Base-by-base conservation (phyloP, 2,329 filamentous ascomycete genomes). In the Fusarium sp. region DNA sequence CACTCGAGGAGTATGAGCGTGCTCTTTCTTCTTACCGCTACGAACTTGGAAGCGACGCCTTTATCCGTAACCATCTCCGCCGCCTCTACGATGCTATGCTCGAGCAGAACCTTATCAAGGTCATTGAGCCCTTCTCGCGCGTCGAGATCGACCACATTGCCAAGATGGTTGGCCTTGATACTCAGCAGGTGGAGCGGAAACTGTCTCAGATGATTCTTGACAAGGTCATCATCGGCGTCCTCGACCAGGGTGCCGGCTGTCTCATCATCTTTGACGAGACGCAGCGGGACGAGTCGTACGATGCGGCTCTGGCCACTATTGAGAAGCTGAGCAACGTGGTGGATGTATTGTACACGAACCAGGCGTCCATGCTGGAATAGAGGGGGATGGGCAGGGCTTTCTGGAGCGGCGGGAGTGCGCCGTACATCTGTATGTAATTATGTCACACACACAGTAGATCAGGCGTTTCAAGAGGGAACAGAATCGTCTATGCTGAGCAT, bases 181-280 rank as follows among this genome's bases (percentile, higher is more conserved):
- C 94, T 29, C 93, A 94, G 83, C 96, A 98, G 86, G 96, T 99
- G 69, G 97, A 99, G 90, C 92, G 95, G 79, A 99, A 99, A 89
- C 89, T 99, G 73, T 97, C 94, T 54, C 97, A 99, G 89, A 99
- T 99, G 97, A 99, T 99, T 80, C 89, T 99, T 69, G 96, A 99
- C 87, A 98, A 98, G 88, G 94, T 98, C 79, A 98, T 99, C 81
- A 94, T 98, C 77, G 96, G 97, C 69, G 96, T 99, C 65, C 86
- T 99, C 77, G 96, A 99, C 83, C 96, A 99, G 85, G 96, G 96
- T 59, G 94, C 95, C n/a, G 96, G 96, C 42, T 98, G 97, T 83
- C 89, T 99, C 82, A 98, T 98, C 83, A 94, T 99, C 78, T 99
- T 93, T 80, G 96, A 99, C 80, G 96, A 99, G 89, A 94, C 94